Percentiles rank a stretch among this genome's conserved stretches.
phyloP scores from a whole-genome alignment of 2,329 filamentous ascomycete genomes.

The Xylaria sp. region DNA sequence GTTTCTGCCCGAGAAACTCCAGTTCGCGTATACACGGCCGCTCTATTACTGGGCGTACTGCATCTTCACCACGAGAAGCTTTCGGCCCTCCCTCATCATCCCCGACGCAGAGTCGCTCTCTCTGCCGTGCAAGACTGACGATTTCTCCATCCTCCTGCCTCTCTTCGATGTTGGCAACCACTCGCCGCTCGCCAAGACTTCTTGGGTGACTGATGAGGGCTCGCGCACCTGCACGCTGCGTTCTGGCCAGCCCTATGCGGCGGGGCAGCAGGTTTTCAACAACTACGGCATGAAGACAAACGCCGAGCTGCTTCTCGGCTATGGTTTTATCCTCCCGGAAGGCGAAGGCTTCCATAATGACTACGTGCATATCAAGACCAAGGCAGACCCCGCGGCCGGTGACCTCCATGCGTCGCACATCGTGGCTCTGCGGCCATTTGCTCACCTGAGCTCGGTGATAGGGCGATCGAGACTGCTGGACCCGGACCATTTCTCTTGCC shows the following conservation, averaged over 20 bases:
- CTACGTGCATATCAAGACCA: constrained; percentile 67
- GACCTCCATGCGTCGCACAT: constrained; percentile 52
- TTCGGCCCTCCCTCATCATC: constrained; percentile 69
- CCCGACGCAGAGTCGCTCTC: constrained; percentile 51
- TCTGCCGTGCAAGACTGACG: constrained; percentile 60
- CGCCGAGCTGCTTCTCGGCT: constrained; percentile 73
- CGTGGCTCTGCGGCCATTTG: constrained; percentile 63
- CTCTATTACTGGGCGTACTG: constrained; percentile 74
- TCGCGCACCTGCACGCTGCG: constrained; percentile 56
- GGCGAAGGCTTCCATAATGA: constrained; percentile 65
- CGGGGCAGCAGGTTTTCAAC: constrained; percentile 64
- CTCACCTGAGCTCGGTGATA: constrained; percentile 60
- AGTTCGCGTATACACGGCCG: constrained; percentile 55
- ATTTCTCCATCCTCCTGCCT: constrained; percentile 76
- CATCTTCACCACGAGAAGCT: constrained; percentile 73
- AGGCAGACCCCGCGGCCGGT: constrained; percentile 47
- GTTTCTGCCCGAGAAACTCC: constrained; percentile 52
- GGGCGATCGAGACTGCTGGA: constrained; percentile 55
- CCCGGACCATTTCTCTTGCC: constrained; percentile 48
- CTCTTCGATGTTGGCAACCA: constrained; percentile 80
- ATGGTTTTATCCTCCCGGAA: constrained; percentile 68
- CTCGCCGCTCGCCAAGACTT: constrained; percentile 64
- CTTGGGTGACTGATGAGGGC: constrained; percentile 65
- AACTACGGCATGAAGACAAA: constrained; percentile 82
- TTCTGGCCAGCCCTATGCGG: constrained; percentile 55